A percentile compares a stretch with the other conserved stretches of the same genome.
phyloP scores from a whole-genome alignment of 805 yeast genomes.

The Ogataea methanolica region DNA sequence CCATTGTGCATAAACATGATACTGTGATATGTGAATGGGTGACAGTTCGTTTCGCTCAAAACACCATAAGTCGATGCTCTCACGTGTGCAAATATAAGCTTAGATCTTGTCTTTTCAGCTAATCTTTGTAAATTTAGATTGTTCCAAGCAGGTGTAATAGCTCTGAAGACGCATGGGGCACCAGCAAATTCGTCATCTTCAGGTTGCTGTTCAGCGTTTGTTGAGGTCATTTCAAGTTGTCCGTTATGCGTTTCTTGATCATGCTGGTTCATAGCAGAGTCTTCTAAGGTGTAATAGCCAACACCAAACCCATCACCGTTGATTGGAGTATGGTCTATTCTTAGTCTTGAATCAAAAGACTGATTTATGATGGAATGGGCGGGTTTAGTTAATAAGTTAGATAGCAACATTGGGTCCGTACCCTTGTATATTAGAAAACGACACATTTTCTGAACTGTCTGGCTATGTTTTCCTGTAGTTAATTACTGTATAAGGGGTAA shows the following conservation, averaged over 20 bases:
- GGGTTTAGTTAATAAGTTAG: constrained; percentile 86
- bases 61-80: constrained; percentile 96
- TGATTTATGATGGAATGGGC: constrained; percentile 97
- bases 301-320: constrained; percentile 99
- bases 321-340: constrained; percentile 87
- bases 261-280: constrained; percentile 32
- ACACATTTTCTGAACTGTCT: constrained; percentile 53
- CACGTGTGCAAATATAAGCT: constrained; percentile 89
- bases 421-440: constrained; percentile 91
- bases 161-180: constrained; percentile 89
- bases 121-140: constrained; percentile 82
- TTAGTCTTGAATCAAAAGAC: constrained; percentile 82
- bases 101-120: constrained; percentile 82
- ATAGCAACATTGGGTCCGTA: constrained; percentile 78
- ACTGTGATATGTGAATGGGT: constrained; percentile 85
- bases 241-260: background rate
- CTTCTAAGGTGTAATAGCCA: constrained; percentile 76
- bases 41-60: constrained; percentile 92
- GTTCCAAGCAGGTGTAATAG: constrained; percentile 98
- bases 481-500: too few species aligned
- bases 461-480: background rate
- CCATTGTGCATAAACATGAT: constrained; percentile 98
- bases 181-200: constrained; percentile 27
- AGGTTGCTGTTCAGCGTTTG: constrained; percentile 2
- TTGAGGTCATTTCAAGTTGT: background rate